phyloP scores from a whole-genome alignment of 2,329 filamentous ascomycete genomes.

The Coleophoma eucalyptorum region DNA sequence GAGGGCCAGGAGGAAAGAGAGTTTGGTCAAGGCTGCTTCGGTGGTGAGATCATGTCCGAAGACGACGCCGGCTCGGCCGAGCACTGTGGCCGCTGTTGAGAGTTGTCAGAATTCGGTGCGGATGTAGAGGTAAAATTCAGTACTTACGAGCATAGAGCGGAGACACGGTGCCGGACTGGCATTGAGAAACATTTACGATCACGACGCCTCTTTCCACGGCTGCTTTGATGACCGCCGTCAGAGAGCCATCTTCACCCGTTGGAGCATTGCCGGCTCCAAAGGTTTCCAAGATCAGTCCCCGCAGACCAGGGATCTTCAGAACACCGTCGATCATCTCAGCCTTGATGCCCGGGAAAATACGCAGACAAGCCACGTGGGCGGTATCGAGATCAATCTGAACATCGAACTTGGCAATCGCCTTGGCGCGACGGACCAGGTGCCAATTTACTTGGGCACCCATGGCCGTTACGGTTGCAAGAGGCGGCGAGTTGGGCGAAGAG shows the following conservation, averaged over 20 bases:
- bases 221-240: constrained; percentile 59
- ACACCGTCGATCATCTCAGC: constrained; percentile 69
- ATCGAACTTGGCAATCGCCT: constrained; percentile 52
- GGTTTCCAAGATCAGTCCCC: constrained; percentile 65
- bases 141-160: constrained; percentile 43
- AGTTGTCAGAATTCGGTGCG: neutral
- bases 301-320: constrained; percentile 55
- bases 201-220: constrained; percentile 65
- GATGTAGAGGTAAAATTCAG: neutral
- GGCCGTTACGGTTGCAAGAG: constrained; percentile 57
- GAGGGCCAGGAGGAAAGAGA: constrained; percentile 55
- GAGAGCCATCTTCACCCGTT: constrained; percentile 51
- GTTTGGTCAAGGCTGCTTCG: constrained; percentile 39
- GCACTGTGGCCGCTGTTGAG: constrained; percentile 44
- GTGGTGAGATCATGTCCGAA: constrained; percentile 67
- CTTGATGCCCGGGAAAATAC: constrained; percentile 70
- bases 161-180: constrained; percentile 47
- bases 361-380: constrained; percentile 65
- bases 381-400: constrained; percentile 59
- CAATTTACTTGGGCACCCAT: constrained; percentile 61
- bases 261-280: constrained; percentile 72
- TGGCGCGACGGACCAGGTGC: constrained; percentile 57
- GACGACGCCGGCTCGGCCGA: constrained; percentile 64
- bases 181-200: constrained; percentile 71
- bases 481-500: constrained; percentile 61